phyloP scores from a whole-genome alignment of 768 basidiomycete species.

The Agaricus subrufescens region DNA sequence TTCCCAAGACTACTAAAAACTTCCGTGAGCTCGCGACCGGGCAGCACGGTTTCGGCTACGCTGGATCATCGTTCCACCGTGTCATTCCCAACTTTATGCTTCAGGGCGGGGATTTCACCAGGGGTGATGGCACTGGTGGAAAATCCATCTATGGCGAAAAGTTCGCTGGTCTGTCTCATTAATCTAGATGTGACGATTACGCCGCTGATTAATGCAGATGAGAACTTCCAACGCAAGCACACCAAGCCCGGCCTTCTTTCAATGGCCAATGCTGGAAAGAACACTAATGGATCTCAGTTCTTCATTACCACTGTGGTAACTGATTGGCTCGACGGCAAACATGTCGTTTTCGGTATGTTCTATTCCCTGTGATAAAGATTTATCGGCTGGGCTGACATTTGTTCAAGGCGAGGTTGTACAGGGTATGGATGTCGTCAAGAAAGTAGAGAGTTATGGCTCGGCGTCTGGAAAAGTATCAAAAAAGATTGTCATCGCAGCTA shows the following conservation, averaged over 20 bases:
- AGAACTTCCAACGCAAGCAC: conserved; percentile 82
- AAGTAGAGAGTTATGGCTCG: conserved; percentile 36
- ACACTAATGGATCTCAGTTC: conserved; percentile 88
- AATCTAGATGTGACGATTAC: not conserved
- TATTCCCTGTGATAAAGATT: not conserved
- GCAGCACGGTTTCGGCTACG: conserved; percentile 68
- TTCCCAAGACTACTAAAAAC: conserved; percentile 73
- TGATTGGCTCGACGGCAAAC: conserved; percentile 75
- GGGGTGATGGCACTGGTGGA: conserved; percentile 67
- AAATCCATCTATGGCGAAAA: conserved; percentile 74
- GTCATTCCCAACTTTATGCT: conserved; percentile 84
- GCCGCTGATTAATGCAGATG: conserved; percentile 43
- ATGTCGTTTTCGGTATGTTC: conserved; percentile 78
- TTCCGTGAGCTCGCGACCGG: conserved; percentile 89
- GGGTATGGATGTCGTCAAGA: conserved; percentile 50
- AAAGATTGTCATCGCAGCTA: conserved; percentile 48
- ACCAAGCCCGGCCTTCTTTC: conserved; percentile 62
- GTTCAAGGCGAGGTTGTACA: conserved; percentile 58
- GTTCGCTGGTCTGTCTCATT: conserved; percentile 46
- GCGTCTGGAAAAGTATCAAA: conserved; percentile 34
- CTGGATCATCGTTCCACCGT: conserved; percentile 69
- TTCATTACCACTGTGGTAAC: conserved; percentile 84
- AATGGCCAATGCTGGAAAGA: conserved; percentile 76
- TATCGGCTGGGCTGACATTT: not conserved
- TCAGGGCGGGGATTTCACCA: conserved; percentile 87